phyloP scores from a whole-genome alignment of 768 basidiomycete genomes.

The Tulasnella calospora region DNA sequence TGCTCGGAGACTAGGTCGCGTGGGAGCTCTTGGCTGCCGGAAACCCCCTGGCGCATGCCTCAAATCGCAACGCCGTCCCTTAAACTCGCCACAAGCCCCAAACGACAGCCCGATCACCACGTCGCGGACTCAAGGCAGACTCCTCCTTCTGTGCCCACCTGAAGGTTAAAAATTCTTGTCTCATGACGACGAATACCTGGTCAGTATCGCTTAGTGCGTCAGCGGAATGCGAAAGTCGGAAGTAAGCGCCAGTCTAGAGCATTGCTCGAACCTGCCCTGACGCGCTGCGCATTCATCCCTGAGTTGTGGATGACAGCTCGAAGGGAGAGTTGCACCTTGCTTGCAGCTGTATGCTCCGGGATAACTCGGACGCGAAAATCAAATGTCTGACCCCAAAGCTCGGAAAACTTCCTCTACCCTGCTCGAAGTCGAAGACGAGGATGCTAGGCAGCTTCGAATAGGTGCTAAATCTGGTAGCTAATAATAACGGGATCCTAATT shows the following conservation, averaged over 20 bases:
- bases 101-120: background rate
- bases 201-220: background rate
- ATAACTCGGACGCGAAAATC: background rate
- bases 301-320: background rate
- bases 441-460: constrained; percentile 11
- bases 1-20: background rate
- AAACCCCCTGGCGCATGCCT: background rate
- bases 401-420: background rate
- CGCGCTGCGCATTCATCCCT: background rate
- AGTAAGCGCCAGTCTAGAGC: too few species aligned
- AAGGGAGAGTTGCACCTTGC: background rate
- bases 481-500: background rate
- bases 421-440: constrained; percentile 26
- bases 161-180: background rate
- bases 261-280: too few species aligned
- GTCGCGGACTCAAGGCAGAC: background rate
- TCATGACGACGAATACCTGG: too few species aligned
- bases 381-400: background rate
- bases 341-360: background rate
- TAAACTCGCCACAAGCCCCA: background rate
- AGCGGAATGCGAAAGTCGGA: too few species aligned
- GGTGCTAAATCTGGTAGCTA: constrained; percentile 1
- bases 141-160: background rate
- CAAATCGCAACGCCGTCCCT: background rate
- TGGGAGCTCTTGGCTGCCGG: background rate